These are phyloP conservation scores for Geotrichum ghanense DNA, from an alignment of 805 yeast species.

Conservation along the genomic window DNA sequence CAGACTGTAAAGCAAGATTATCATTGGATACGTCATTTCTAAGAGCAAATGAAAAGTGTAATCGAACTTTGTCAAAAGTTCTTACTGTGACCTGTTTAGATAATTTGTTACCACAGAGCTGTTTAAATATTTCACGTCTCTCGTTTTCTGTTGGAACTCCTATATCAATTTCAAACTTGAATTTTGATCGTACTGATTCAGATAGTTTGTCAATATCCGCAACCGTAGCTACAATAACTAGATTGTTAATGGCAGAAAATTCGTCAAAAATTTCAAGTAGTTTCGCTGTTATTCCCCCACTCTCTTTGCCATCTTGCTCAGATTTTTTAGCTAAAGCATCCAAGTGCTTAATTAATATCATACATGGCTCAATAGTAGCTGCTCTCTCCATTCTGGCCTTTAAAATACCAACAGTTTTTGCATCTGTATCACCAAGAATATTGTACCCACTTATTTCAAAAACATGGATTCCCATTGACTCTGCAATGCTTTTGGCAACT, in stretches of 20 bases:
- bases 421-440: conserved; percentile 56
- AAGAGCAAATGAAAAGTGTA: conserved; percentile 18
- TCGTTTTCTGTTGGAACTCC: conserved; percentile 73
- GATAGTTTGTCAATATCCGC: conserved; percentile 60
- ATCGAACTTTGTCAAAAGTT: conserved; percentile 1
- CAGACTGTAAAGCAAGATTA: conserved; percentile 70
- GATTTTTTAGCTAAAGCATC: conserved; percentile 61
- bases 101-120: conserved; percentile 23
- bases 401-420: conserved; percentile 67
- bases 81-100: conserved; percentile 6
- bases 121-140: conserved; percentile 49
- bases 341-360: conserved; percentile 56
- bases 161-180: conserved; percentile 68
- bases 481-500: conserved; percentile 42
- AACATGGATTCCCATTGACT: conserved; percentile 52
- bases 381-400: conserved; percentile 65
- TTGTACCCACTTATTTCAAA: conserved; percentile 62
- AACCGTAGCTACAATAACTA: conserved; percentile 53
- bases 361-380: conserved; percentile 32
- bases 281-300: conserved; percentile 30
- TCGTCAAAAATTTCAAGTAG: conserved; percentile 47
- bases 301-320: conserved; percentile 44
- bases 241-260: conserved; percentile 32
- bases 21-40: conserved; percentile 43
- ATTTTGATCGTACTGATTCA: conserved; percentile 49